phyloP scores from a whole-genome alignment of 2,329 filamentous ascomycete species.

The Penicillium aurantiogriseum region DNA sequence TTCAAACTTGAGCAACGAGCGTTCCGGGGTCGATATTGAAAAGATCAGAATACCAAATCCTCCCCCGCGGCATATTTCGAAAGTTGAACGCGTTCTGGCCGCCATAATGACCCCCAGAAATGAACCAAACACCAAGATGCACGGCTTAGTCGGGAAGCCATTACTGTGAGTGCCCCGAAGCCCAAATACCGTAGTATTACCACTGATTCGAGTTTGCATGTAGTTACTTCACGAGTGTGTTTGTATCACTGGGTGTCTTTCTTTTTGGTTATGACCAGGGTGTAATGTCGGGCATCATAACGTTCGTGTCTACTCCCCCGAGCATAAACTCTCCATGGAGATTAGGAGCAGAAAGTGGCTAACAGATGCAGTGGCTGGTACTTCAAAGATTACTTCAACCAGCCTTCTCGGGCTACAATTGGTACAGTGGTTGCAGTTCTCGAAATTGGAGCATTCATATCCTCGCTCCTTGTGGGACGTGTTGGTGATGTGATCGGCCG shows the following conservation, averaged over 20 bases:
- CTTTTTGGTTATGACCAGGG: slow-evolving; percentile 66
- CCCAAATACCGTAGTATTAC: slow-evolving; percentile 3
- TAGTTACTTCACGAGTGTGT: slow-evolving; percentile 91
- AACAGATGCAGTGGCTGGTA: slow-evolving; percentile 64
- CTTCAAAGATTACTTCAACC: slow-evolving; percentile 89
- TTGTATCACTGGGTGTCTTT: slow-evolving; percentile 63
- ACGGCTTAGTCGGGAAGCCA: slow-evolving; percentile 93
- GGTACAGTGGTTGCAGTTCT: slow-evolving; percentile 98
- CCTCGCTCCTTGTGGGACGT: slow-evolving; percentile 80
- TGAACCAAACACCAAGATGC: slow-evolving; percentile 65
- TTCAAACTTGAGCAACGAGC: slow-evolving; percentile 45
- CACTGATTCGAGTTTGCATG: slow-evolving; percentile 24
- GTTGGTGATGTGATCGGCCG: slow-evolving; percentile 91
- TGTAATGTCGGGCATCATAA: slow-evolving; percentile 69
- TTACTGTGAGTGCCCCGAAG: slow-evolving; percentile 66
- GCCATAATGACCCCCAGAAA: slow-evolving; percentile 81
- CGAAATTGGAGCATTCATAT: slow-evolving; percentile 87
- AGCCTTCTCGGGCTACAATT: slow-evolving; percentile 81
- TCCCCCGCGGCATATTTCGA: slow-evolving; percentile 60
- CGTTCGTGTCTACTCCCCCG: slow-evolving; percentile 43
- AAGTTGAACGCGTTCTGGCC: slow-evolving; percentile 69
- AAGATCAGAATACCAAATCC: slow-evolving; percentile 74
- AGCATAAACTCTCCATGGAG: neutral
- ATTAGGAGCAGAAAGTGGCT: neutral
- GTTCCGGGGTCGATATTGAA: slow-evolving; percentile 38